Conservation (phyloP, 306 rosid genomes). For the Lathyrus oleraceus region DNA sequence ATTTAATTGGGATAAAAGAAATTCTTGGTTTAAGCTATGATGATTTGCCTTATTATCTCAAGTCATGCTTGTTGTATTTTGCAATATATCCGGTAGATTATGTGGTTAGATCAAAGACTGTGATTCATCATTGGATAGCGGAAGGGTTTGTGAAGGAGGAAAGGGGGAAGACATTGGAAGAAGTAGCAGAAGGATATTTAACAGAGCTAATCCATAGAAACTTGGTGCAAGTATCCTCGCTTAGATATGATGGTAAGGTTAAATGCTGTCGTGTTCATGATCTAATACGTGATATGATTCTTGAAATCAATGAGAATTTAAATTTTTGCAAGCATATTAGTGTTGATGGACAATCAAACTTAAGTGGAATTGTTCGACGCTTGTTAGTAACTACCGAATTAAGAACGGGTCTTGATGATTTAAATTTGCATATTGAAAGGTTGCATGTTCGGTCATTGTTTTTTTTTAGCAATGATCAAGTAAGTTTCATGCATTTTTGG, state of each 20-base stretch:
- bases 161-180: not conserved
- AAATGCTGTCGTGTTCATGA: not conserved
- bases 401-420: not conserved
- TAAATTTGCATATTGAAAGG: not conserved
- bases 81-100: not conserved
- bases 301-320: not conserved
- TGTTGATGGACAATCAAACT: too few species aligned
- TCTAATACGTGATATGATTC: not conserved
- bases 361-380: not conserved
- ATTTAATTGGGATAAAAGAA: not conserved
- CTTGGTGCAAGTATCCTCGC: slow-evolving; percentile 15
- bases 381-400: not conserved
- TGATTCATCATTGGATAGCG: not conserved
- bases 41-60: not conserved
- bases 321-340: not conserved
- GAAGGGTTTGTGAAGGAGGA: slow-evolving; percentile 20
- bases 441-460: not conserved
- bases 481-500: too few species aligned
- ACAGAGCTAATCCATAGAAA: slow-evolving; percentile 16
- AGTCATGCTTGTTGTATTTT: slow-evolving; percentile 9
- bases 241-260: not conserved
- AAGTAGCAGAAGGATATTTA: slow-evolving; percentile 29
- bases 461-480: not conserved
- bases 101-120: fast-evolving
- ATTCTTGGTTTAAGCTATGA: not conserved